phyloP scores from a whole-genome alignment of 768 basidiomycete genomes.

The Boletus huronensis region DNA sequence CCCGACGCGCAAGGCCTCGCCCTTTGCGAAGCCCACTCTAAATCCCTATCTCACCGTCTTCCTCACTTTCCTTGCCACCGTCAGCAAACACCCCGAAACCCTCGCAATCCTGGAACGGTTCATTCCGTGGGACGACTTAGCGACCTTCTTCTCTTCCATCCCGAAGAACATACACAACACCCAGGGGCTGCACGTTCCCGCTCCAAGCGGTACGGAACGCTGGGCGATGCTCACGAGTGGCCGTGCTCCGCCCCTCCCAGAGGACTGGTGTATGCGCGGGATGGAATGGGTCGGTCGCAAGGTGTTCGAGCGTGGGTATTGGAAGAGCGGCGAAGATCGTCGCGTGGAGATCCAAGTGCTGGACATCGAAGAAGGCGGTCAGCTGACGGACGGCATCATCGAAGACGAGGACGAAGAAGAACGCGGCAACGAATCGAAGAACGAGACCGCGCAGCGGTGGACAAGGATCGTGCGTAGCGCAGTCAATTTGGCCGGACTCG shows the following conservation, averaged over 20 bases:
- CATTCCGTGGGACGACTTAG: constrained; percentile 82
- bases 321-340: constrained; percentile 75
- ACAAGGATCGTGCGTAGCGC: constrained; percentile 68
- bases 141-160: constrained; percentile 56
- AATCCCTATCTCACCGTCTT: constrained; percentile 88
- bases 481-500: constrained; percentile 60
- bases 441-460: constrained; percentile 61
- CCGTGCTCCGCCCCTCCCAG: constrained; percentile 70
- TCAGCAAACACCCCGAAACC: constrained; percentile 61
- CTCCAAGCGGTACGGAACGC: constrained; percentile 41
- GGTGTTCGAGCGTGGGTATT: constrained; percentile 91
- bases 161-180: constrained; percentile 50
- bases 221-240: constrained; percentile 69
- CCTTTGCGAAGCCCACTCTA: constrained; percentile 50
- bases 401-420: constrained; percentile 69
- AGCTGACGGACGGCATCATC: constrained; percentile 72
- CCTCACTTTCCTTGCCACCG: constrained; percentile 83
- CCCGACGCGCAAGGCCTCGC: constrained; percentile 58
- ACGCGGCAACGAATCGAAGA: constrained; percentile 20
- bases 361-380: constrained; percentile 52
- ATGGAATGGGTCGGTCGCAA: constrained; percentile 94
- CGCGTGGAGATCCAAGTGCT: constrained; percentile 77
- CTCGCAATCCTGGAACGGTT: constrained; percentile 65
- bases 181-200: constrained; percentile 39
- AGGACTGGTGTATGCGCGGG: constrained; percentile 94